A percentile compares a stretch with the other conserved stretches of the same genome.
Evolutionary conservation across 2,329 filamentous ascomycete genomes (phyloP).

Genomic region (Emmonsiellopsis sp.): DNA sequence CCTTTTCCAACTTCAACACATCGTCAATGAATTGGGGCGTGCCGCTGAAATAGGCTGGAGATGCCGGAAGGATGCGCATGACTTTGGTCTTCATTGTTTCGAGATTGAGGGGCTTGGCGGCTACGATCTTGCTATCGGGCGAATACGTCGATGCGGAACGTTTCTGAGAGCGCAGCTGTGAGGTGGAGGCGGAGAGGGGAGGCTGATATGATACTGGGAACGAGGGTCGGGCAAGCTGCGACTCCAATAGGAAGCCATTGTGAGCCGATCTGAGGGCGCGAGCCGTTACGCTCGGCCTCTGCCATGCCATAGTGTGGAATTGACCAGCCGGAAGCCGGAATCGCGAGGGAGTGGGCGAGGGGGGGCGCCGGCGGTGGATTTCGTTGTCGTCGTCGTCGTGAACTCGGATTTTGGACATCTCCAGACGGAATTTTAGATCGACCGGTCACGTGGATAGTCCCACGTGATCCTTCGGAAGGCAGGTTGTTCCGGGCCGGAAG

Average conservation of each 20-base stretch:
- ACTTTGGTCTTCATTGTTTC: constrained; percentile 26
- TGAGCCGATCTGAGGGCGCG: constrained; percentile 26
- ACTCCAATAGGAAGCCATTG: constrained; percentile 25
- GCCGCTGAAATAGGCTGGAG: constrained; percentile 90
- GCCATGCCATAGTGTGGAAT: constrained; percentile 25
- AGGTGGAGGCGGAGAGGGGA: constrained; percentile 6
- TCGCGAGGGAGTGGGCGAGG: neutral
- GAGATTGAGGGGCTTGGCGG: constrained; percentile 28
- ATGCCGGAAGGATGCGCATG: constrained; percentile 70
- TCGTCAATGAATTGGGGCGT: constrained; percentile 80
- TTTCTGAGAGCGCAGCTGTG: constrained; percentile 7
- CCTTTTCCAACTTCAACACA: constrained; percentile 60
- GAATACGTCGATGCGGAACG: constrained; percentile 14
- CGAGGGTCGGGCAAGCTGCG: constrained; percentile 22
- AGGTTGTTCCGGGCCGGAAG: neutral
- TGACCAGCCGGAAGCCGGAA: neutral
- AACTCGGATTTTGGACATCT: constrained; percentile 7
- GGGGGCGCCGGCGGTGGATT: neutral
- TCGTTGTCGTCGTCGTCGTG: neutral
- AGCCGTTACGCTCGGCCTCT: constrained; percentile 25
- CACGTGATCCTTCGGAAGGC: neutral
- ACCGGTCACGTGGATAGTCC: constrained; percentile 8
- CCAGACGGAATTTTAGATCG: neutral
- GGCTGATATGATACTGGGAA: constrained; percentile 23
- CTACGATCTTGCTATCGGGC: constrained; percentile 8